Conservation (phyloP, 495 filamentous ascomycete species). For the Aspergillus biplanus region DNA sequence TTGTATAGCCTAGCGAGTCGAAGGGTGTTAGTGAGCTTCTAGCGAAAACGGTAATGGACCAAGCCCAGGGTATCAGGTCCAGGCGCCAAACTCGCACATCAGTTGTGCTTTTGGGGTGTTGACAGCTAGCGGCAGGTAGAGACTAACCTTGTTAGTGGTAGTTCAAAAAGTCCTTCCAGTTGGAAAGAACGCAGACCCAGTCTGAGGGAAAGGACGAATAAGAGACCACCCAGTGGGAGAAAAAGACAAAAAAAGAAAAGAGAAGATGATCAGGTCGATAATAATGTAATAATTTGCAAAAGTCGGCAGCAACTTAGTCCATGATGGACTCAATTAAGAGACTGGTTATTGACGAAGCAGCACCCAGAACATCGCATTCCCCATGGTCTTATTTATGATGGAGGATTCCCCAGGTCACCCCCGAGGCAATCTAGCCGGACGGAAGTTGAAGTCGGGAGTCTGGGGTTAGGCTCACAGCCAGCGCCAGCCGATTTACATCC, state of each 20-base stretch:
- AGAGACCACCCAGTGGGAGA: neutral
- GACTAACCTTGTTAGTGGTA: neutral
- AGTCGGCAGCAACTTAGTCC: conserved; percentile 5
- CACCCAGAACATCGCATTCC: neutral
- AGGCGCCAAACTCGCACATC: neutral
- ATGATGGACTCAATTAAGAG: conserved; percentile 6
- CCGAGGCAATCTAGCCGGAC: conserved; percentile 36
- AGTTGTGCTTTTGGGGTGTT: neutral
- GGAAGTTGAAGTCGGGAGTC: conserved; percentile 39
- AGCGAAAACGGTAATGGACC: neutral
- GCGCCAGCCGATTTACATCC: conserved; percentile 24
- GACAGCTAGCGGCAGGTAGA: neutral
- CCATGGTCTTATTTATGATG: conserved; percentile 23
- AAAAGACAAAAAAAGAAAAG: conserved; percentile 7
- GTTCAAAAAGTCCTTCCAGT: neutral
- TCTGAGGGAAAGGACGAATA: conserved; percentile 1
- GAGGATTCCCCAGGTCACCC: conserved; percentile 16
- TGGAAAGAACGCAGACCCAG: neutral
- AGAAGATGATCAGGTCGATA: neutral
- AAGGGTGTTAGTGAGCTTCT: neutral
- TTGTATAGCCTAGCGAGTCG: neutral
- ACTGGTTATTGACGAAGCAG: neutral
- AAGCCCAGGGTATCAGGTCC: neutral
- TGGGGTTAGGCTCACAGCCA: conserved; percentile 22
- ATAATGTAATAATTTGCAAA: neutral